Evolutionary conservation across 179 eudicot species (phyloP).

Genomic region (Corrigiola litoralis): DNA sequence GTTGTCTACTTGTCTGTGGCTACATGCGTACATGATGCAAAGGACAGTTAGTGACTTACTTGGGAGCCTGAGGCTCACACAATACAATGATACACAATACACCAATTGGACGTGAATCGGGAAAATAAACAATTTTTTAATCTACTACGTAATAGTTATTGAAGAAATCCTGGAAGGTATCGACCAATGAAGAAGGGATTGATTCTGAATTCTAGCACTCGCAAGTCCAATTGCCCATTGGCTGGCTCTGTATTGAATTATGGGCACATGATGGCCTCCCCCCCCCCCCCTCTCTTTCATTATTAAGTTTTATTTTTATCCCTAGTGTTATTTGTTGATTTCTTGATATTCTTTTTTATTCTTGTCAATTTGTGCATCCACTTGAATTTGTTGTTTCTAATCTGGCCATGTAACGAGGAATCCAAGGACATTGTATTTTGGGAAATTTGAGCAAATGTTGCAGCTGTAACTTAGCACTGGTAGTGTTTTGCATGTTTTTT

Average conservation of each 20-base stretch:
- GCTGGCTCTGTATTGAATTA: constrained; percentile 5
- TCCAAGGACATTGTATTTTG: no score
- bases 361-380: no score
- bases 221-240: constrained; percentile 9
- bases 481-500: no score
- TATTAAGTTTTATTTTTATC: not conserved
- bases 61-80: not conserved
- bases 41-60: not conserved
- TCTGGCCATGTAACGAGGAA: no score
- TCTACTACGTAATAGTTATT: not conserved
- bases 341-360: no score
- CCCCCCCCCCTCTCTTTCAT: no score
- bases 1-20: constrained; percentile 5
- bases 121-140: no score
- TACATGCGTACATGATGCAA: not conserved
- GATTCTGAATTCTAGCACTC: not conserved
- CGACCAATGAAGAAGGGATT: not conserved
- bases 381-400: no score
- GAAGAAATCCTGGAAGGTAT: not conserved
- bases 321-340: not conserved
- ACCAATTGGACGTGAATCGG: constrained; percentile 6
- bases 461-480: no score
- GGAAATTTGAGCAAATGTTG: no score
- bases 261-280: constrained; percentile 9
- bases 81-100: not conserved